phyloP scores from a whole-genome alignment of 257 asterid species.

The Nicotiana noctiflora region DNA sequence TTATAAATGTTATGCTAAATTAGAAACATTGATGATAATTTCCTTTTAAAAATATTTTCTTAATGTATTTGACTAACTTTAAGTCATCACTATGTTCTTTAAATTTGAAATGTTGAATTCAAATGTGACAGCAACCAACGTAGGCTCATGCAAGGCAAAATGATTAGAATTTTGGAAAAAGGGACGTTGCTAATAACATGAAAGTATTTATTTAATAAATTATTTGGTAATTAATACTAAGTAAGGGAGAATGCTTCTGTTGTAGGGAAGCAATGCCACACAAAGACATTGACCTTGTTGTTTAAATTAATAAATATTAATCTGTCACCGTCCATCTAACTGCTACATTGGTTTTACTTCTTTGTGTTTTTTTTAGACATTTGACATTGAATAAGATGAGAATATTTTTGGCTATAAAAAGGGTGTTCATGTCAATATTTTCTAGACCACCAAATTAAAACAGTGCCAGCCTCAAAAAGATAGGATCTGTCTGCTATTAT shows the following conservation, averaged over 20 bases:
- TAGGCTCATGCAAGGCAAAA: neutral
- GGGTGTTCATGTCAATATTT: constrained; percentile 10
- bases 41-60: neutral
- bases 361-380: neutral
- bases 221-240: constrained; percentile 1
- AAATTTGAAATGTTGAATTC: neutral
- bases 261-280: constrained; percentile 17
- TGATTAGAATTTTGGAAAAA: neutral
- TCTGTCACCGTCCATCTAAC: constrained; percentile 46
- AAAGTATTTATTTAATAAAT: neutral
- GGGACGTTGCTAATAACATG: neutral
- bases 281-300: constrained; percentile 29
- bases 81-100: neutral
- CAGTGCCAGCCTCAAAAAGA: neutral
- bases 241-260: constrained; percentile 23
- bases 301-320: constrained; percentile 7
- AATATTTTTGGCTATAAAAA: constrained; percentile 34
- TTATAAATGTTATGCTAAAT: too few species aligned
- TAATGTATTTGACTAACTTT: neutral
- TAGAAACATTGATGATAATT: neutral
- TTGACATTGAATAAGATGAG: constrained; percentile 34
- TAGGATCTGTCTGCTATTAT: neutral
- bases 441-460: neutral
- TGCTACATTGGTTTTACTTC: neutral
- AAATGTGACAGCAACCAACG: neutral